Evolutionary conservation across 2,329 filamentous ascomycete species (phyloP).

Genomic region (Diaporthe ampelina): DNA sequence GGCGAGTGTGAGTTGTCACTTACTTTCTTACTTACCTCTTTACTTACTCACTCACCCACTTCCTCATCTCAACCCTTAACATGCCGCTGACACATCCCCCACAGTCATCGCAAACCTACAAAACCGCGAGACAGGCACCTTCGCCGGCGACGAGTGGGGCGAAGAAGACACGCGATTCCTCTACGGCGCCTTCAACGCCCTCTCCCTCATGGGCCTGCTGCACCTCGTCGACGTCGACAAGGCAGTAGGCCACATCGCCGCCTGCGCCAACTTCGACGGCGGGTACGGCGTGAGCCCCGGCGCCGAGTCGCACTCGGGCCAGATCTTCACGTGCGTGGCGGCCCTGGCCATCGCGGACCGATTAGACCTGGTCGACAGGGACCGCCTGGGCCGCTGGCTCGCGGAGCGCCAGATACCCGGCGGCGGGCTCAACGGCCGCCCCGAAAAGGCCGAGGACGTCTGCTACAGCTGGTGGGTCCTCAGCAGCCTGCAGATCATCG

Average conservation of each 20-base stretch:
- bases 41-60: too few relatives aligned
- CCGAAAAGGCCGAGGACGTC: slow-evolving; percentile 95
- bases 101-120: slow-evolving; percentile 86
- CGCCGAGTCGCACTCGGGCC: slow-evolving; percentile 93
- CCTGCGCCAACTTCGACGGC: slow-evolving; percentile 94
- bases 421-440: slow-evolving; percentile 92
- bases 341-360: slow-evolving; percentile 87
- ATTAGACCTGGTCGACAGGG: slow-evolving; percentile 81
- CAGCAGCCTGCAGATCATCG: slow-evolving; percentile 91
- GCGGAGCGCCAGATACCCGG: slow-evolving; percentile 91
- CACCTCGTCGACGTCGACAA: slow-evolving; percentile 82
- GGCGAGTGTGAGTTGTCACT: slow-evolving; percentile 78
- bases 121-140: slow-evolving; percentile 84
- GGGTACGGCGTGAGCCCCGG: slow-evolving; percentile 92
- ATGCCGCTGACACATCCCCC: slow-evolving; percentile 38
- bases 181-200: slow-evolving; percentile 88
- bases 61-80: not conserved
- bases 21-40: not conserved
- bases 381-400: slow-evolving; percentile 89
- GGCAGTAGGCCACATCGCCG: slow-evolving; percentile 82
- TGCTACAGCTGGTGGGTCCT: slow-evolving; percentile 99
- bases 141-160: slow-evolving; percentile 95
- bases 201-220: slow-evolving; percentile 85
- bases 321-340: slow-evolving; percentile 94
- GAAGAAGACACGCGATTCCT: slow-evolving; percentile 96